A percentile compares a stretch with the other conserved stretches of the same genome.
Evolutionary conservation across 805 yeast species (phyloP).

Genomic region (Wickerhamomyces silvicola): DNA sequence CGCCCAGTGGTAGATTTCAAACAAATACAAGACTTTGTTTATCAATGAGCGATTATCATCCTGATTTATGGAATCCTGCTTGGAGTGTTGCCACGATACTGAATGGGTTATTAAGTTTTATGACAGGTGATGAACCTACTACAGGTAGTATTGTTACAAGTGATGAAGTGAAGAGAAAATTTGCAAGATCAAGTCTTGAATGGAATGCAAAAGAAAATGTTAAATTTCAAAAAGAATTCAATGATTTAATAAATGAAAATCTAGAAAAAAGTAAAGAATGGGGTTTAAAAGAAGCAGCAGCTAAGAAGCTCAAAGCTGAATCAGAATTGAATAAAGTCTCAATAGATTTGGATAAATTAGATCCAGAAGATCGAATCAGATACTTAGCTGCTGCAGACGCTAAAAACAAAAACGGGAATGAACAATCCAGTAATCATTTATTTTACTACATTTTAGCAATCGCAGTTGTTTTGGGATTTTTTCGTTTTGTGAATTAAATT

Average conservation of each 20-base stretch:
- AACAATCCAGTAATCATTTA: conserved; percentile 6
- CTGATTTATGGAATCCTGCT: conserved; percentile 93
- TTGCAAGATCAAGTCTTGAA: conserved; percentile 53
- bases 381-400: conserved; percentile 24
- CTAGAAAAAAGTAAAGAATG: conserved; percentile 19
- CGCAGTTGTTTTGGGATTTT: conserved; percentile 23
- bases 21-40: conserved; percentile 78
- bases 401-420: conserved; percentile 2
- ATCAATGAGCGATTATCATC: conserved; percentile 93
- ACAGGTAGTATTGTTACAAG: conserved; percentile 75
- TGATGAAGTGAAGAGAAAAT: conserved; percentile 44
- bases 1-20: conserved; percentile 85
- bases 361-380: conserved; percentile 65
- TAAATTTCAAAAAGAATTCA: conserved; percentile 58
- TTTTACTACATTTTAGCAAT: conserved; percentile 29
- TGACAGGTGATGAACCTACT: conserved; percentile 83
- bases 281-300: conserved; percentile 14
- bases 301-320: conserved; percentile 4
- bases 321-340: conserved; percentile 24
- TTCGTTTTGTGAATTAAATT: conserved; percentile 11
- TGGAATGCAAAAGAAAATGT: conserved; percentile 55
- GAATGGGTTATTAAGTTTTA: conserved; percentile 81
- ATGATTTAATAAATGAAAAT: conserved; percentile 48
- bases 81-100: conserved; percentile 90
- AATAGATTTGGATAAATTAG: conserved; percentile 30